These are phyloP conservation scores for Fraxinus ornus DNA, from an alignment of 305 asterid species.

Conservation along the genomic window DNA sequence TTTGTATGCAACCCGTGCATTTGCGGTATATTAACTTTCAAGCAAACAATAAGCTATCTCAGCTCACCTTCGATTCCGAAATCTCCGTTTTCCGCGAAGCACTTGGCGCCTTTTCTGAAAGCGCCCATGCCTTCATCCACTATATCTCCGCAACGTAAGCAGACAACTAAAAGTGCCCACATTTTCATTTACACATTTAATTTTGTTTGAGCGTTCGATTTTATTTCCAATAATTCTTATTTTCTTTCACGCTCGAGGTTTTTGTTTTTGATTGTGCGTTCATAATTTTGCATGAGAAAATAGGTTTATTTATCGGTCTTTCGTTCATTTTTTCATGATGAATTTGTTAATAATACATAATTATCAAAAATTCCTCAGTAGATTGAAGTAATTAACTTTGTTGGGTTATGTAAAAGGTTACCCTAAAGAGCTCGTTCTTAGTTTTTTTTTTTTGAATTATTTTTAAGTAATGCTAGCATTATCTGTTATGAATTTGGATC, in stretches of 20 bases:
- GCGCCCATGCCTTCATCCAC: constrained; percentile 80
- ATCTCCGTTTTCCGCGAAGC: constrained; percentile 70
- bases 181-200: background rate
- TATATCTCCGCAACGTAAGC: constrained; percentile 77
- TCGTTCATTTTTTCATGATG: background rate
- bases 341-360: too few species aligned
- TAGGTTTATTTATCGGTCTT: background rate
- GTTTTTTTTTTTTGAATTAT: too few species aligned
- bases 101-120: constrained; percentile 72
- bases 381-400: too few species aligned
- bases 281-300: background rate
- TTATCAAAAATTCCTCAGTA: too few species aligned
- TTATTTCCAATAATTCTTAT: background rate
- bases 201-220: background rate
- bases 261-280: background rate
- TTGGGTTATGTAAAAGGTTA: too few species aligned
- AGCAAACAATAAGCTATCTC: constrained; percentile 82
- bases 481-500: too few species aligned
- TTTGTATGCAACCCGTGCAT: too few species aligned
- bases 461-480: too few species aligned
- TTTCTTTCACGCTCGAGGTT: background rate
- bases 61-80: constrained; percentile 63
- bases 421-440: too few species aligned
- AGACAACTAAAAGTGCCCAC: background rate
- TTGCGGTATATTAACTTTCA: too few species aligned